Percentiles rank a stretch among this genome's conserved stretches.
phyloP scores from a whole-genome alignment of 2,329 filamentous ascomycete genomes.

The Scedosporium dehoogii region DNA sequence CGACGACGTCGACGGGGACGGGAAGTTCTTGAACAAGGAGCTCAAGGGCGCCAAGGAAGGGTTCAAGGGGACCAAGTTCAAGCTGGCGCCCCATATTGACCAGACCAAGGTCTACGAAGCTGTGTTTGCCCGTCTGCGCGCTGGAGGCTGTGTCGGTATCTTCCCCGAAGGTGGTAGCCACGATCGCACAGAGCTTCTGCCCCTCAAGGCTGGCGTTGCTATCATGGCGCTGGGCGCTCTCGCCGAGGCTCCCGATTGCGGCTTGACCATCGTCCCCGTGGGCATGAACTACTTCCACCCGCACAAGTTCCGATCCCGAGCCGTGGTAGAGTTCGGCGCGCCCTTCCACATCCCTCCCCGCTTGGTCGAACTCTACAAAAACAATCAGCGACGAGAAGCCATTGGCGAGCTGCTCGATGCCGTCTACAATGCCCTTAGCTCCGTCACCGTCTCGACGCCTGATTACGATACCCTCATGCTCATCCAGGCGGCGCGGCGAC shows the following conservation, averaged over 20 bases:
- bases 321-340: constrained; percentile 88
- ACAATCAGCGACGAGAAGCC: constrained; percentile 74
- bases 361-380: constrained; percentile 76
- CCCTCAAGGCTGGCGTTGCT: constrained; percentile 90
- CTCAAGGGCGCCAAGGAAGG: constrained; percentile 45
- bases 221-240: constrained; percentile 94
- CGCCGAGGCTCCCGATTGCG: constrained; percentile 75
- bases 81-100: constrained; percentile 85
- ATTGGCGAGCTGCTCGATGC: constrained; percentile 78
- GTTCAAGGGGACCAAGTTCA: constrained; percentile 73
- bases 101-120: constrained; percentile 90
- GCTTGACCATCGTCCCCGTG: constrained; percentile 87
- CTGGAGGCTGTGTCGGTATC: constrained; percentile 85
- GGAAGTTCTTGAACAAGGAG: constrained; percentile 47
- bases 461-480: constrained; percentile 96
- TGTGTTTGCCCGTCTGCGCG: constrained; percentile 74
- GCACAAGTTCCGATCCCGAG: constrained; percentile 94
- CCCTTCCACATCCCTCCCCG: constrained; percentile 78
- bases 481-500: constrained; percentile 82
- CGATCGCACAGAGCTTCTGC: constrained; percentile 82
- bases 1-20: constrained; percentile 58
- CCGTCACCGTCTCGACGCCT: constrained; percentile 84
- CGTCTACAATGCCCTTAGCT: constrained; percentile 73
- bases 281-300: constrained; percentile 99
- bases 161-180: constrained; percentile 96